Base-by-base conservation (phyloP, 1,284 basidiomycete genomes). In the Takashimella tepidaria region DNA sequence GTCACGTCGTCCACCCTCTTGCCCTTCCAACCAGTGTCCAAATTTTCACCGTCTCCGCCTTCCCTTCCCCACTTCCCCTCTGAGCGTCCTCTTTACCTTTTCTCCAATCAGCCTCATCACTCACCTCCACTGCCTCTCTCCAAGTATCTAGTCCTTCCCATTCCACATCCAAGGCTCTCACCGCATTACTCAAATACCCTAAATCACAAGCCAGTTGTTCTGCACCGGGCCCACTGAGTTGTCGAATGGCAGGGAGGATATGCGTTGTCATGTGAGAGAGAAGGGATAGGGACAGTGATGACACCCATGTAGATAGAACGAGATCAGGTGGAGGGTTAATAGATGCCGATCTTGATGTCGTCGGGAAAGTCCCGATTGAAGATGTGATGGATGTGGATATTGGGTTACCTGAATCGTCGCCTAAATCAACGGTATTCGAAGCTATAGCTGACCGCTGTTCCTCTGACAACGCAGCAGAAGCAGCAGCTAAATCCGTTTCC, bases 131-230 rank as follows among this genome's bases (percentile, higher is more conserved):
- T 52, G 78, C 83, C 52, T 82, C 81, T 67, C 81, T 84, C 89
- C 89, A 92, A 62, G 77, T 78, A 57, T 86, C 85, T 37, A 92
- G 75, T 31, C 84, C 84, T 2, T 82, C 81, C 69, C 81, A 85
- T 61, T 92, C 89, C 4, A 93, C 88, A 64, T 93, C 92, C 49
- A 98, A 79, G 21, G 91, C 91, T 31, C 85, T 79, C n/a, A 92
- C 87, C 41, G 97, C 92, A 65, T 93, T 96, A 13, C 82, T 82
- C 23, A 98, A 79, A 73, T 97, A 96, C 22, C 83, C 86, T 51
- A 98, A 75, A 74, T 98, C 95, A 1, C 86, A 86, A 1, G 82
- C 80, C n/a, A 98, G 80, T 69, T 98, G 95, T 8, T 84, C 83
- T 1, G 86, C 83, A 0, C 92, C 95, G 1, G 80, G 75, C 3